phyloP scores from a whole-genome alignment of 2,329 filamentous ascomycete species.

The Cadophora luteo-olivacea region DNA sequence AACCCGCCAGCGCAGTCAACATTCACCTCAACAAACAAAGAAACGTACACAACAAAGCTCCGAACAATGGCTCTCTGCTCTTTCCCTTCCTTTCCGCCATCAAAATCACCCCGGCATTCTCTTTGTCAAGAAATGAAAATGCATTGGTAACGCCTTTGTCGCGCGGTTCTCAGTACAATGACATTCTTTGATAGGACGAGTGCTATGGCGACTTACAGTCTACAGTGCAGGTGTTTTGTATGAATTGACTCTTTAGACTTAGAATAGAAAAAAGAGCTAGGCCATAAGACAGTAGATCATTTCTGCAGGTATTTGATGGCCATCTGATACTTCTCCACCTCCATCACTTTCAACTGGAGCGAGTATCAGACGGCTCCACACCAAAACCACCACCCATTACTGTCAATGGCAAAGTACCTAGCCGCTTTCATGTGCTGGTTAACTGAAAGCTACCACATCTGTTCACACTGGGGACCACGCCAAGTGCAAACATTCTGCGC shows the following conservation, averaged over 20 bases:
- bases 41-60: background rate
- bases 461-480: constrained; percentile 19
- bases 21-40: background rate
- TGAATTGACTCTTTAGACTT: background rate
- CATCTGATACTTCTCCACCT: background rate
- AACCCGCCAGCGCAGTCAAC: background rate
- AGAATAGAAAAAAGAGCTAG: background rate
- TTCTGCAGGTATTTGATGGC: background rate
- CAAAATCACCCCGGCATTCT: background rate
- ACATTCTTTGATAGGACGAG: background rate
- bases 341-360: background rate
- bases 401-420: background rate
- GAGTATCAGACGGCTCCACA: background rate
- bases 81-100: background rate
- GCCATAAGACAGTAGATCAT: background rate
- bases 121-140: background rate
- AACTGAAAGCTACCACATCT: constrained; percentile 9
- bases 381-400: background rate
- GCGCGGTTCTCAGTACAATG: background rate
- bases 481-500: constrained; percentile 6
- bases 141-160: constrained; percentile 2
- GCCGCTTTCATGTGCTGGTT: constrained; percentile 13
- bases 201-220: background rate
- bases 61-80: background rate
- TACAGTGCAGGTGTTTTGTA: background rate